These are phyloP conservation scores for Curvularia sp. DNA, from an alignment of 2,329 filamentous ascomycete genomes.

Conservation along the genomic window DNA sequence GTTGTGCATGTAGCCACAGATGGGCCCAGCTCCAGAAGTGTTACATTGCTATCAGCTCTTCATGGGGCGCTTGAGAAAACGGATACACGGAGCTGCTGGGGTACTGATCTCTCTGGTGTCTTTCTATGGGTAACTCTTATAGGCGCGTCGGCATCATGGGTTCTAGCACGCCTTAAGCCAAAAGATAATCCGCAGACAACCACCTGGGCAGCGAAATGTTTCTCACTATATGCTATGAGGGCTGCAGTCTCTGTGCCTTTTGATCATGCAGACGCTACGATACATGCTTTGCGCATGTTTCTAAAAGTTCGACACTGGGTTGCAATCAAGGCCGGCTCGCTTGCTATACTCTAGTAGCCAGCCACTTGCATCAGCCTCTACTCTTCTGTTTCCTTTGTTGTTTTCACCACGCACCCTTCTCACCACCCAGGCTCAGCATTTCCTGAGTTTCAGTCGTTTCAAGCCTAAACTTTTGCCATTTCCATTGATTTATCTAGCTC, in stretches of 20 bases:
- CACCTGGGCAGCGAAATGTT: conserved; percentile 39
- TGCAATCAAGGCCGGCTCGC: conserved; percentile 19
- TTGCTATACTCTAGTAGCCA: not conserved
- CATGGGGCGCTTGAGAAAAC: conserved; percentile 35
- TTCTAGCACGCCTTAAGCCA: conserved; percentile 9
- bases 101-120: conserved; percentile 33
- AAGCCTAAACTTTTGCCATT: not conserved
- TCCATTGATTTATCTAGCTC: not conserved
- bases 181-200: conserved; percentile 16
- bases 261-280: conserved; percentile 29
- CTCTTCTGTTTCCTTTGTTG: not conserved
- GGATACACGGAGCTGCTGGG: conserved; percentile 35
- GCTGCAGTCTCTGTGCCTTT: conserved; percentile 29
- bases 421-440: not conserved
- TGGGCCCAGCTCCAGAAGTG: conserved; percentile 11
- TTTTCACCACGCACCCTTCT: not conserved
- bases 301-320: conserved; percentile 34
- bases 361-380: not conserved
- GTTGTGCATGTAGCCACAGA: conserved; percentile 24
- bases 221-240: conserved; percentile 38
- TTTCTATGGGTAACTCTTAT: conserved; percentile 44
- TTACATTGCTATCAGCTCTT: conserved; percentile 32
- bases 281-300: conserved; percentile 38
- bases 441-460: not conserved
- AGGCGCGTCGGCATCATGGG: conserved; percentile 39